Evolutionary conservation across 2,329 filamentous ascomycete species (phyloP).

Genomic region (Trichoderma atroviride): DNA sequence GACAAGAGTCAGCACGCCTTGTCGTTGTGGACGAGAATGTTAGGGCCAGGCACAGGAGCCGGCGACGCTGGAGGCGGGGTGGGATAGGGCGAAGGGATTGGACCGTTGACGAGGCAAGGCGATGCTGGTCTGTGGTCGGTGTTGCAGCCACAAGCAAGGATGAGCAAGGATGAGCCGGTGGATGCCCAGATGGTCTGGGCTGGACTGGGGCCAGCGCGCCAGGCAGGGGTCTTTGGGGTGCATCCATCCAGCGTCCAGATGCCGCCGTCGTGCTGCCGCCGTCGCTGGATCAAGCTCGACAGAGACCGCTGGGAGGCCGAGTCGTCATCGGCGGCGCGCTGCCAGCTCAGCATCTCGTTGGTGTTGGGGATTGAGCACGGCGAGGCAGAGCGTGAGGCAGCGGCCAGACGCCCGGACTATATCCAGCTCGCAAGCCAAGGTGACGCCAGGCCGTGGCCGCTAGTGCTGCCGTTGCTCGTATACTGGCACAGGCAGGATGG

Average conservation of each 20-base stretch:
- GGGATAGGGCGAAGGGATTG: conserved; percentile 29
- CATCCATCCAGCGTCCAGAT: conserved; percentile 14
- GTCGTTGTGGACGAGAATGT: conserved; percentile 28
- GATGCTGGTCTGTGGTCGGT: conserved; percentile 26
- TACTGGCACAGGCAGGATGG: background rate
- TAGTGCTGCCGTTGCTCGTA: background rate
- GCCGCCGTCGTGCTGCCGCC: conserved; percentile 16
- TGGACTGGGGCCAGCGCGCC: conserved; percentile 28
- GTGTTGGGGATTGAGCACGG: conserved; percentile 1
- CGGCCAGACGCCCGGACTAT: background rate
- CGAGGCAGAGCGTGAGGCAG: background rate
- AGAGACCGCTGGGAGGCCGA: conserved; percentile 3
- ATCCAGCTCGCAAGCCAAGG: conserved; percentile 1
- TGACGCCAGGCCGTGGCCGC: background rate
- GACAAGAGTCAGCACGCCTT: conserved; percentile 36
- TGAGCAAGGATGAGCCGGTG: conserved; percentile 37
- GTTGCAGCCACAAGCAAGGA: conserved; percentile 31
- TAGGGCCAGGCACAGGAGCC: conserved; percentile 34
- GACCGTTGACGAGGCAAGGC: conserved; percentile 25
- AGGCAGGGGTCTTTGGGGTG: conserved; percentile 25
- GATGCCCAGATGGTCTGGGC: conserved; percentile 37
- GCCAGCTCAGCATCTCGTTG: conserved; percentile 24
- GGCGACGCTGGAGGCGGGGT: conserved; percentile 39
- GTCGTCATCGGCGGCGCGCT: conserved; percentile 18
- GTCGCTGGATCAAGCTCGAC: conserved; percentile 11